Percentiles rank a stretch among this genome's conserved stretches.
phyloP scores from a whole-genome alignment of 2,329 filamentous ascomycete species.

The Periglandula ipomoeae region DNA sequence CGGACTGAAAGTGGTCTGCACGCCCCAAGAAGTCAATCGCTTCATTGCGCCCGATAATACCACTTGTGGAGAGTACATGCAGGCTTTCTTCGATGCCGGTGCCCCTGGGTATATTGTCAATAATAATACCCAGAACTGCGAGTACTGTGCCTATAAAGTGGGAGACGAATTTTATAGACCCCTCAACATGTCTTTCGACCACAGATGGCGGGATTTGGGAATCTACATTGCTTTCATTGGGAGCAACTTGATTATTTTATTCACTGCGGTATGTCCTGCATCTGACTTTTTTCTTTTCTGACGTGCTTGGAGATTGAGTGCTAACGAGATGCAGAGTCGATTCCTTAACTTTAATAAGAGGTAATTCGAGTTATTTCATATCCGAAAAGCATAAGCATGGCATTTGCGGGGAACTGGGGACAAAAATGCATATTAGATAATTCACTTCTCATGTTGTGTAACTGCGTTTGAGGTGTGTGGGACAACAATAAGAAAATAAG shows the following conservation, averaged over 20 bases:
- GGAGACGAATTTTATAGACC: slow-evolving; percentile 72
- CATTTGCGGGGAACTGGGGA: no score
- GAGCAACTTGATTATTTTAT: slow-evolving; percentile 61
- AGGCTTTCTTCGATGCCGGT: slow-evolving; percentile 56
- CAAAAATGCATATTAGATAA: no score
- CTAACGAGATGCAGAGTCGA: slow-evolving; percentile 28
- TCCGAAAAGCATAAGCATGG: no score
- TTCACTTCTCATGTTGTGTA: no score
- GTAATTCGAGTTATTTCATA: no score
- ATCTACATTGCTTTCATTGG: slow-evolving; percentile 69
- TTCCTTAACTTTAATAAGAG: slow-evolving; percentile 46
- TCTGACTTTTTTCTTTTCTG: background rate
- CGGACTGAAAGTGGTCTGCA: slow-evolving; percentile 53
- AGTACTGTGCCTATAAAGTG: slow-evolving; percentile 73
- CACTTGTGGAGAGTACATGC: slow-evolving; percentile 70
- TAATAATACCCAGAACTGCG: slow-evolving; percentile 56
- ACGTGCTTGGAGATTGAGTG: background rate
- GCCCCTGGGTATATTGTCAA: slow-evolving; percentile 63
- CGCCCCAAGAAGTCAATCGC: slow-evolving; percentile 48
- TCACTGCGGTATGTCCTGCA: slow-evolving; percentile 38
- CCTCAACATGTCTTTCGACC: slow-evolving; percentile 55
- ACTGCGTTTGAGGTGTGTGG: no score
- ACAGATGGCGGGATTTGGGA: slow-evolving; percentile 75
- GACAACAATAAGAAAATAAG: no score
- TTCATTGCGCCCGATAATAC: slow-evolving; percentile 59